These are phyloP conservation scores for Pisolithus marmoratus DNA, from an alignment of 768 basidiomycete genomes.

Conservation along the genomic window DNA sequence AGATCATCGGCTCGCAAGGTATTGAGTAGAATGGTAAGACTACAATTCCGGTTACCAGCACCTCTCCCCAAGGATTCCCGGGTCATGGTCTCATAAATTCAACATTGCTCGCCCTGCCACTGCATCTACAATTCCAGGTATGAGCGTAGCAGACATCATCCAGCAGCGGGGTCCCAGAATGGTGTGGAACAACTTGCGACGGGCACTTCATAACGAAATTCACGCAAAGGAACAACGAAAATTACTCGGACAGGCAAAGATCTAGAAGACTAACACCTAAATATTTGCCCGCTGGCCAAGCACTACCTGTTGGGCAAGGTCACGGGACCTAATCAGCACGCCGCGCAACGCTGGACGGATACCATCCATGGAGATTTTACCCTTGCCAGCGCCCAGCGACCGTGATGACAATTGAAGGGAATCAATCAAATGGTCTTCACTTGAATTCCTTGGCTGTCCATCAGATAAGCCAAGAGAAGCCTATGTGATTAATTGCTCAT, in stretches of 20 bases:
- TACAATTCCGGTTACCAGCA: too few species aligned
- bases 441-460: too few species aligned
- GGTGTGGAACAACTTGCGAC: conserved; percentile 66
- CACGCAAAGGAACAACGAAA: neutral
- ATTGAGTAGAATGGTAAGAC: too few species aligned
- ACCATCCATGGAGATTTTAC: too few species aligned
- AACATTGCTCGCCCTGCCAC: conserved; percentile 1
- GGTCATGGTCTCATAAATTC: neutral
- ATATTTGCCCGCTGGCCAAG: conserved; percentile 42
- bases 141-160: conserved; percentile 45
- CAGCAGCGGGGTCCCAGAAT: conserved; percentile 75
- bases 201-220: conserved; percentile 41
- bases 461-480: too few species aligned
- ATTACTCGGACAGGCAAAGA: conserved; percentile 4
- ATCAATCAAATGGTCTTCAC: too few species aligned
- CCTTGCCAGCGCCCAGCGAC: too few species aligned
- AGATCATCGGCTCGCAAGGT: too few species aligned
- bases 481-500: too few species aligned
- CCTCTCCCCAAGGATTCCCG: too few species aligned
- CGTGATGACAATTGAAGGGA: too few species aligned
- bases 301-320: conserved; percentile 53
- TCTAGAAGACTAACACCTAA: conserved; percentile 52
- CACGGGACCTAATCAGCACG: conserved; percentile 41
- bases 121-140: conserved; percentile 1
- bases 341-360: too few species aligned